phyloP scores from a whole-genome alignment of 2,329 filamentous ascomycete genomes.

The Leptographium lundbergii region DNA sequence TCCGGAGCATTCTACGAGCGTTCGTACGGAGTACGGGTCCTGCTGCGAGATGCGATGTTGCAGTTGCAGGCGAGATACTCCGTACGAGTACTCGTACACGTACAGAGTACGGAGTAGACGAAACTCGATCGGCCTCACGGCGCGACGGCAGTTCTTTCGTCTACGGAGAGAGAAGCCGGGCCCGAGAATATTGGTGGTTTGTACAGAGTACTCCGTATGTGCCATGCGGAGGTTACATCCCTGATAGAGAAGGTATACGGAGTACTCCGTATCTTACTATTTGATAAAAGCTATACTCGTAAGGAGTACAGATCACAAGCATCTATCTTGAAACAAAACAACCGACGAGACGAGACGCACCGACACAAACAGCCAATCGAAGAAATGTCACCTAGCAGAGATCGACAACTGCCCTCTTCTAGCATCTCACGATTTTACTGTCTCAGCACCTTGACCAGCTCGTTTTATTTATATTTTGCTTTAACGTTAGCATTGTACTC shows the following conservation, averaged over 20 bases:
- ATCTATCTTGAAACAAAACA: not conserved
- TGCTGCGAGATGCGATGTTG: no score
- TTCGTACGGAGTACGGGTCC: no score
- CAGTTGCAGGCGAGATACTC: no score
- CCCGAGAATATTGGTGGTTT: not conserved
- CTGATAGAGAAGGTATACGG: not conserved
- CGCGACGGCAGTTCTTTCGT: not conserved
- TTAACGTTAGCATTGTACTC: not conserved
- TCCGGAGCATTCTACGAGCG: no score
- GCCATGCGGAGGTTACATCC: not conserved
- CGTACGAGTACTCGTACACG: no score
- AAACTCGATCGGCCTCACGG: not conserved
- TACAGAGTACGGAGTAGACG: not conserved
- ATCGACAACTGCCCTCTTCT: no score
- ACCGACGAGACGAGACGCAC: not conserved
- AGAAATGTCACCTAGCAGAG: not conserved
- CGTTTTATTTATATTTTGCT: not conserved
- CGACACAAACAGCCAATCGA: not conserved
- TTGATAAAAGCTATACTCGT: no score
- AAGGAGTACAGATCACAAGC: no score
- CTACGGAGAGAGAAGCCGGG: no score
- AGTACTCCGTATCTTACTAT: no score
- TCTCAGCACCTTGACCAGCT: no score
- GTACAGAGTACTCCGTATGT: not conserved
- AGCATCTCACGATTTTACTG: no score